A percentile compares a stretch with the other conserved stretches of the same genome.
These are phyloP conservation scores for Marasmius oreades DNA, from an alignment of 1,284 basidiomycete genomes.

Conservation along the genomic window DNA sequence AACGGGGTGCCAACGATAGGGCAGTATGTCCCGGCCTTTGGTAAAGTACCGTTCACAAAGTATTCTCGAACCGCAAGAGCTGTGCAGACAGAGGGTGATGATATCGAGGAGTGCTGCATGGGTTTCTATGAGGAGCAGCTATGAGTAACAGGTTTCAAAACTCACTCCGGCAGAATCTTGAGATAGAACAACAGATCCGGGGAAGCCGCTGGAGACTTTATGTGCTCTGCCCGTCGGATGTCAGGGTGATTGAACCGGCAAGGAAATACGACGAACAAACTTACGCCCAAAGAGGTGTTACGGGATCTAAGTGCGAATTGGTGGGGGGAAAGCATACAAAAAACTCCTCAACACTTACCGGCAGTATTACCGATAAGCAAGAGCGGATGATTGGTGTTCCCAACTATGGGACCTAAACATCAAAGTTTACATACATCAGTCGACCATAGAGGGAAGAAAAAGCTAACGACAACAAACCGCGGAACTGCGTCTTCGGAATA, in stretches of 20 bases:
- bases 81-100: constrained; percentile 14
- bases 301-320: constrained; percentile 3
- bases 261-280: background rate
- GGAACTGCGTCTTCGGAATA: constrained; percentile 13
- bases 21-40: constrained; percentile 11
- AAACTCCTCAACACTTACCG: constrained; percentile 9
- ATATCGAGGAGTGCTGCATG: constrained; percentile 14
- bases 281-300: constrained; percentile 7
- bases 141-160: background rate
- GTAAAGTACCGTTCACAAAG: constrained; percentile 15
- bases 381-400: constrained; percentile 14
- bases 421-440: background rate
- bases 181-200: constrained; percentile 13
- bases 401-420: constrained; percentile 11
- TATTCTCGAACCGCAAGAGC: constrained; percentile 9
- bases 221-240: constrained; percentile 2
- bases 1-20: constrained; percentile 9
- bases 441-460: background rate
- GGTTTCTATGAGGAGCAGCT: background rate
- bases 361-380: constrained; percentile 14
- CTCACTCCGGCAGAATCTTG: constrained; percentile 14
- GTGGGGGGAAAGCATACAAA: background rate
- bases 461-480: constrained; percentile 5
- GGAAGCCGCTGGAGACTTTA: constrained; percentile 8
- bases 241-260: background rate